phyloP scores from a whole-genome alignment of 805 yeast species.

The Ogataea ganodermae region DNA sequence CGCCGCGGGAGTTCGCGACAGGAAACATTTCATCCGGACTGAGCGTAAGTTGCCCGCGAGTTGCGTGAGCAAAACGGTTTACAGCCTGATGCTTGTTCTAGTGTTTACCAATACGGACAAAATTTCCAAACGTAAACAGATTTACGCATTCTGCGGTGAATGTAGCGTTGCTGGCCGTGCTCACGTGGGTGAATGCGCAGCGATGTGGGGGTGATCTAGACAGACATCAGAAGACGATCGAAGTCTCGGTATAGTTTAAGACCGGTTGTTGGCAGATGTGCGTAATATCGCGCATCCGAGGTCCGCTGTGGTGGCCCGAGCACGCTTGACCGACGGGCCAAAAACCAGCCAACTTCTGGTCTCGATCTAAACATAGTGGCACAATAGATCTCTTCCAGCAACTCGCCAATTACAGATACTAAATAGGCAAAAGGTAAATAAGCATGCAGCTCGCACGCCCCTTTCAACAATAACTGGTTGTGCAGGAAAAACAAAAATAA shows the following conservation, averaged over 20 bases:
- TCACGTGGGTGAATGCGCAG: background rate
- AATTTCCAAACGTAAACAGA: constrained; percentile 4
- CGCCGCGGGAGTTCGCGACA: background rate
- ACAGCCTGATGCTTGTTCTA: background rate
- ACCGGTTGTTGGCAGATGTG: background rate
- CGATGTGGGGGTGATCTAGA: too few species aligned
- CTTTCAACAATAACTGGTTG: background rate
- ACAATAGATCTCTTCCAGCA: background rate
- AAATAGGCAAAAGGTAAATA: constrained; percentile 5
- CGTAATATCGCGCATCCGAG: constrained; percentile 3
- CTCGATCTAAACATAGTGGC: background rate
- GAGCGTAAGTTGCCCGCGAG: background rate
- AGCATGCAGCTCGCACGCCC: background rate
- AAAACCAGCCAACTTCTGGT: constrained; percentile 8
- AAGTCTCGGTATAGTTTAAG: too few species aligned
- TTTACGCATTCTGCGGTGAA: background rate
- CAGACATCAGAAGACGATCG: too few species aligned
- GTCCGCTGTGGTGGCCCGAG: too few species aligned
- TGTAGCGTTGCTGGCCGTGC: background rate
- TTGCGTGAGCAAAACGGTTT: too few species aligned
- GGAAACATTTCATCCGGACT: background rate
- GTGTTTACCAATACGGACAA: constrained; percentile 1
- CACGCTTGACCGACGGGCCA: background rate
- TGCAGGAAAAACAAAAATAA: constrained; percentile 5
- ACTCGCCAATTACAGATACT: constrained; percentile 4